These are phyloP conservation scores for Tilletia indica DNA, from an alignment of 1,284 basidiomycete genomes.

Conservation along the genomic window DNA sequence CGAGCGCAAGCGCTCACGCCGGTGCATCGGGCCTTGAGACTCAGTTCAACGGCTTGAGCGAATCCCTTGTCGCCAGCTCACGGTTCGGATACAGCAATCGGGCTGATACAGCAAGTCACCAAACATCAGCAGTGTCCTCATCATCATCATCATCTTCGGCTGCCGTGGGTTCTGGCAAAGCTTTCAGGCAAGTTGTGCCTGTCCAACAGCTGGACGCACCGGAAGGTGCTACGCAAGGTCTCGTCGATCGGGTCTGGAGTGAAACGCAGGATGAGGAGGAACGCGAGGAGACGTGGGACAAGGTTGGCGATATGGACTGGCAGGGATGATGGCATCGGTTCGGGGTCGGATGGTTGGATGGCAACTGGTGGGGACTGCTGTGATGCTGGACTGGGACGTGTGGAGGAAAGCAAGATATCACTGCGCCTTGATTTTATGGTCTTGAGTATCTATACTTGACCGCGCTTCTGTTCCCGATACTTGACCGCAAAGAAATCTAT, in stretches of 20 bases:
- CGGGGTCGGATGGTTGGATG: too few relatives aligned
- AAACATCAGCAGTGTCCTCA: neutral
- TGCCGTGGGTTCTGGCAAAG: neutral
- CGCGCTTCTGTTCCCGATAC: too few relatives aligned
- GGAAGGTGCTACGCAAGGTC: neutral
- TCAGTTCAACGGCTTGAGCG: neutral
- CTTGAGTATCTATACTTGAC: too few relatives aligned
- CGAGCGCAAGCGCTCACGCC: neutral
- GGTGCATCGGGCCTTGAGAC: neutral
- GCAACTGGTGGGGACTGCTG: too few relatives aligned
- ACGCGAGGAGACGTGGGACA: conserved; percentile 44
- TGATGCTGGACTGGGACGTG: too few relatives aligned
- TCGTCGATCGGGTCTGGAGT: conserved; percentile 43
- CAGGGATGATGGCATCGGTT: neutral
- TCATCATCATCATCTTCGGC: neutral
- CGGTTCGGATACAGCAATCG: conserved; percentile 2
- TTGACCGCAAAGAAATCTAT: too few relatives aligned
- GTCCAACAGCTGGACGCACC: neutral
- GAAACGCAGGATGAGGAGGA: conserved; percentile 47
- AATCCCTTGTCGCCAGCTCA: conserved; percentile 2
- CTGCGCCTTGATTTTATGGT: too few relatives aligned
- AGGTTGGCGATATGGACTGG: conserved; percentile 41
- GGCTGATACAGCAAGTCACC: conserved; percentile 22
- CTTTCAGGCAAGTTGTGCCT: neutral
- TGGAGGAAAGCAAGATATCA: too few relatives aligned